Evolutionary conservation across 371 early-diverging fungal genomes (phyloP), one percentile per base, ranked within the genome.

Genomic region (Mucor irregularis): DNA sequence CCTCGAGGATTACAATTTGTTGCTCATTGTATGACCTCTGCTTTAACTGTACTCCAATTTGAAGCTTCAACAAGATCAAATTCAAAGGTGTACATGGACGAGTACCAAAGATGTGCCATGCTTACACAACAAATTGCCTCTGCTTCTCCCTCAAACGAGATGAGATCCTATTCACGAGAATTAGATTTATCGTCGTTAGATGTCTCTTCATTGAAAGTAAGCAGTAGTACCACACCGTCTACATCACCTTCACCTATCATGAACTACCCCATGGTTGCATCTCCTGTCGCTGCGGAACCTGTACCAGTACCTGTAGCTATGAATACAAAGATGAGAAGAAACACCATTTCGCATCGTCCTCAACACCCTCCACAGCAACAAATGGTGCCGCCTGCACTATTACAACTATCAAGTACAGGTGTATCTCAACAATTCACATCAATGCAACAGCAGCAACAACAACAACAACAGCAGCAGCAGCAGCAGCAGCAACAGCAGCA

Each of bases 1-100:
- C 65, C 65, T 9, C 48, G 74, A 19, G 80, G 80, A 5, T 45
- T 69, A 0, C 76, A 73, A 26, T 64, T 66, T 42, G 49, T 74
- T 1, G 59, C 62, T 31, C 65, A 74, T 29, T 79, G 74, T 55
- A 52, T 73, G 8, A 58, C 72, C 0, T 53, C 64, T 38, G 74
- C 80, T 4, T 58, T 64, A 2, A 70, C 71, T 11, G 63, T 75
- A 1, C 68, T 75, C 29, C 58, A 55, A n/a, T 37, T 57, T 8
- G 69, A 65, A 19, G 69, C 61, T 6, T 16, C 35, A 5, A 45
- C 52, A 4, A 26, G 50, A 11, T 28, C 31, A 10, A 58, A 62
- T 16, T 9, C 40, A 21, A 56, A 52, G 28, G 28, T 30, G 0
- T 53, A 46, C 21, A 26, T 49, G 9, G 61, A 64, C 10, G 70